Evolutionary conservation across 2,329 filamentous ascomycete species (phyloP).

Genomic region (Trichoderma citrinoviride): DNA sequence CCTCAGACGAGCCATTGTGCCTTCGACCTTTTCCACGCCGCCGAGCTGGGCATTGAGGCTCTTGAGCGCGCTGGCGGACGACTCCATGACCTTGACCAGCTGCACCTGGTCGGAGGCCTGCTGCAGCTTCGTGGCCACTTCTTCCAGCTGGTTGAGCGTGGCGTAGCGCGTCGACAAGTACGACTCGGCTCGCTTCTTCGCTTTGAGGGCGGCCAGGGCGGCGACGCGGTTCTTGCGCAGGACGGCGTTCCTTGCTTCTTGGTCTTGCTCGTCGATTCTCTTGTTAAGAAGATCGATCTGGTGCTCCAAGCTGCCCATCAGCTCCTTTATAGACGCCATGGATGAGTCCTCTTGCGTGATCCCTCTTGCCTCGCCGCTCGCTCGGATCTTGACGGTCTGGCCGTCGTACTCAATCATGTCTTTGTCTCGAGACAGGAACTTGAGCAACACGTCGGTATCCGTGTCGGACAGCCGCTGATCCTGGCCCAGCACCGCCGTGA

Average conservation of each 20-base stretch:
- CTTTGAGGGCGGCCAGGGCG: slow-evolving; percentile 75
- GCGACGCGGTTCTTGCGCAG: slow-evolving; percentile 68
- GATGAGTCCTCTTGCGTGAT: slow-evolving; percentile 78
- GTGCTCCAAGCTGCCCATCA: slow-evolving; percentile 71
- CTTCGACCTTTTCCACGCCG: slow-evolving; percentile 70
- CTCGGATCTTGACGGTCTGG: slow-evolving; percentile 71
- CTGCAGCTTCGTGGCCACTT: slow-evolving; percentile 78
- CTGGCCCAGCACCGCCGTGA: slow-evolving; percentile 51
- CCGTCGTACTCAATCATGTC: slow-evolving; percentile 58
- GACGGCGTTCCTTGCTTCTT: slow-evolving; percentile 68
- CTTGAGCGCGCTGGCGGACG: slow-evolving; percentile 69
- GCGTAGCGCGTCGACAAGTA: slow-evolving; percentile 69
- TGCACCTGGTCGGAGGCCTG: slow-evolving; percentile 82
- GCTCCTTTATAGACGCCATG: slow-evolving; percentile 78
- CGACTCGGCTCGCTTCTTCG: slow-evolving; percentile 77
- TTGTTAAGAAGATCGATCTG: slow-evolving; percentile 65
- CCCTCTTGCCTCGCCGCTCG: slow-evolving; percentile 43
- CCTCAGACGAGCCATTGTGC: slow-evolving; percentile 69
- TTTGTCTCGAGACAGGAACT: slow-evolving; percentile 67
- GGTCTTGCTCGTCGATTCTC: slow-evolving; percentile 64
- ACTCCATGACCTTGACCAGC: slow-evolving; percentile 78
- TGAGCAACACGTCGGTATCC: slow-evolving; percentile 69
- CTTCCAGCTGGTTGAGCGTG: slow-evolving; percentile 77
- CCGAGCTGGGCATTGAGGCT: slow-evolving; percentile 75
- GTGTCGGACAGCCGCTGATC: slow-evolving; percentile 53